A percentile compares a stretch with the other conserved stretches of the same genome.
phyloP scores from a whole-genome alignment of 2,329 filamentous ascomycete genomes.

The Fusarium mexicanum region DNA sequence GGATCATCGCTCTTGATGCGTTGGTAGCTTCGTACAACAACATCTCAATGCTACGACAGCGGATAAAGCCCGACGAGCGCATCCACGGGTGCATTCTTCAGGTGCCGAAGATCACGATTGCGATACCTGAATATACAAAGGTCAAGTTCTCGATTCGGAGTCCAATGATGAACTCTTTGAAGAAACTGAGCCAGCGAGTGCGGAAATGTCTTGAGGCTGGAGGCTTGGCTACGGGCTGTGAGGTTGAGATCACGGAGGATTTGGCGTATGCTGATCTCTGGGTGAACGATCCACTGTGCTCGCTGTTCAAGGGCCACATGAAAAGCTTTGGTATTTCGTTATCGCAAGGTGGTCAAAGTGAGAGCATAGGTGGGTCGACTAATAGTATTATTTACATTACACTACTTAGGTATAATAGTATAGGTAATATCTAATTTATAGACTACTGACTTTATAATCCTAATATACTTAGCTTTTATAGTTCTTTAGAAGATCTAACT shows the following conservation, averaged over 20 bases:
- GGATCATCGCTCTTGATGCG: background rate
- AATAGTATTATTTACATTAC: background rate
- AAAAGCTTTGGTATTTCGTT: background rate
- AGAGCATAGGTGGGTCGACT: background rate
- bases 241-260: background rate
- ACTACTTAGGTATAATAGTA: too few species aligned
- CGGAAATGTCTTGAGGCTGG: background rate
- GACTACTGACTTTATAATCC: too few species aligned
- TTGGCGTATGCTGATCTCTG: background rate
- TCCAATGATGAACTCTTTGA: background rate
- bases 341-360: background rate
- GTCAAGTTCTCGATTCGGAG: background rate
- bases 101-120: background rate
- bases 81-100: background rate
- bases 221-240: background rate
- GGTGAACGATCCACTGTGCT: background rate
- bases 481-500: too few species aligned
- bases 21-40: background rate
- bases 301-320: background rate
- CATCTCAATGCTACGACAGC: background rate
- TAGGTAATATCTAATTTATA: too few species aligned
- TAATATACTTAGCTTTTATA: too few species aligned
- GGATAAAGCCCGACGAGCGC: background rate
- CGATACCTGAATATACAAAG: background rate
- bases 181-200: background rate